A percentile compares a stretch with the other conserved stretches of the same genome.
Evolutionary conservation across 1,284 basidiomycete genomes (phyloP).

Genomic region (Ustilago crameri): DNA sequence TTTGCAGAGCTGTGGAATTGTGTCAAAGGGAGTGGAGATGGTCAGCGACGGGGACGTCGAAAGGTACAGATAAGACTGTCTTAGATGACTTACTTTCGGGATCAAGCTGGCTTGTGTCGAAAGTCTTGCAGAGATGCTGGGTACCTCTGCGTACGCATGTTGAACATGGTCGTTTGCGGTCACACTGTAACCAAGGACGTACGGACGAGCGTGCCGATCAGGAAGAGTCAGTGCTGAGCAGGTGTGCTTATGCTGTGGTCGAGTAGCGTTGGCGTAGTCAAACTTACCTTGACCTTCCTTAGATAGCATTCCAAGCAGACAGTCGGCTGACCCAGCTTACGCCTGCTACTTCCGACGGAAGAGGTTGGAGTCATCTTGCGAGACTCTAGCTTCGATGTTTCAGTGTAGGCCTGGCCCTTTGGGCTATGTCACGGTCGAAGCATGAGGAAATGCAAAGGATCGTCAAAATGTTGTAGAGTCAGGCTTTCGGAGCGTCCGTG

Average conservation of each 20-base stretch:
- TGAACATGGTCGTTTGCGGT: slow-evolving; percentile 43
- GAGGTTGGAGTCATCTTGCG: slow-evolving; percentile 34
- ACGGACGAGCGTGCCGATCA: too few relatives aligned
- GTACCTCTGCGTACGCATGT: slow-evolving; percentile 42
- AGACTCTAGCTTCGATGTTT: neutral
- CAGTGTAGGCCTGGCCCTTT: neutral
- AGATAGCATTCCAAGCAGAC: slow-evolving; percentile 54
- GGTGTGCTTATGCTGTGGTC: too few relatives aligned
- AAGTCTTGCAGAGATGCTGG: slow-evolving; percentile 51
- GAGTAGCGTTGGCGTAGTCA: neutral
- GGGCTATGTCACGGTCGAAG: neutral
- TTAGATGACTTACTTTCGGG: slow-evolving; percentile 45
- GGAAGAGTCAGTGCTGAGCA: too few relatives aligned
- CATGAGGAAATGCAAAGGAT: neutral
- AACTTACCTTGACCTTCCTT: slow-evolving; percentile 49
- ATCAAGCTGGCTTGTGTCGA: slow-evolving; percentile 49
- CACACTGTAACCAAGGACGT: slow-evolving; percentile 25
- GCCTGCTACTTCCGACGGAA: slow-evolving; percentile 42
- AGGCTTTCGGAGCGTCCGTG: neutral
- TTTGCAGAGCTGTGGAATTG: slow-evolving; percentile 29
- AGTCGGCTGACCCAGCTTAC: slow-evolving; percentile 48
- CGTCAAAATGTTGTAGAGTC: neutral
- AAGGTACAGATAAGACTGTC: too few relatives aligned
- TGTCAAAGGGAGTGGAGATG: neutral
- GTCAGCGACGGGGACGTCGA: too few relatives aligned